Base-by-base conservation (phyloP, 768 basidiomycete genomes). In the Lepiota venenata region DNA sequence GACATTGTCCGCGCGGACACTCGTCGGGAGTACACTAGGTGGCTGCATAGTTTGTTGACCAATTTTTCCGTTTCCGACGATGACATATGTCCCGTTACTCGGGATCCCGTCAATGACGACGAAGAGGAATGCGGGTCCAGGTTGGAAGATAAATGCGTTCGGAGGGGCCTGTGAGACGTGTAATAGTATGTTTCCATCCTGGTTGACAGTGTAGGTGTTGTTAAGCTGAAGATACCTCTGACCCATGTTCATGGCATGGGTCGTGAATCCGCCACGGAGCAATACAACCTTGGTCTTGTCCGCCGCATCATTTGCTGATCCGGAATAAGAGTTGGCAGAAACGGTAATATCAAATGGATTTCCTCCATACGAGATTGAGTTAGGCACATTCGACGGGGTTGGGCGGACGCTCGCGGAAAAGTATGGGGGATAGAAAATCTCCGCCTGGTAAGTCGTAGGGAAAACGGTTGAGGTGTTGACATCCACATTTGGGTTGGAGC, bases 401-500 rank as follows among this genome's bases (percentile, higher is more conserved):
- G 96, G 96, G 10, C 93, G 87, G 0, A 74, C 74, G 42, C 70
- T 63, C 10, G 87, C 79, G 38, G 80, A 74, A 74, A 88, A 98
- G 73, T 96, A 99, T 10, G 84, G 77, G 0, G 96, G 96, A 73
- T 94, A 98, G 76, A 94, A 99, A 38, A 86, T 79, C 66, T 96
- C 93, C 1, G 88, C 85, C 29, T 82, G 74, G 63, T 94, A 95
- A 22, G 85, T 82, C 1, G 93, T 93, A 1, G 87, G 85, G 75
- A 76, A 93, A 35, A 75, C 37, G 9, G 80, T 78, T n/a, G 72
- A 68, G 32, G 72, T 56, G 61, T 87, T 85, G 56, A 88, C 86
- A 61, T 98, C 94, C 32, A 88, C 76, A 64, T 95, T 95, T 1
- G 95, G 94, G 72, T 98, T 98, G 29, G 91, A 93, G 6, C 96